Evolutionary conservation across 345 rosid species (phyloP).

Genomic region (Syzygium oleosum): DNA sequence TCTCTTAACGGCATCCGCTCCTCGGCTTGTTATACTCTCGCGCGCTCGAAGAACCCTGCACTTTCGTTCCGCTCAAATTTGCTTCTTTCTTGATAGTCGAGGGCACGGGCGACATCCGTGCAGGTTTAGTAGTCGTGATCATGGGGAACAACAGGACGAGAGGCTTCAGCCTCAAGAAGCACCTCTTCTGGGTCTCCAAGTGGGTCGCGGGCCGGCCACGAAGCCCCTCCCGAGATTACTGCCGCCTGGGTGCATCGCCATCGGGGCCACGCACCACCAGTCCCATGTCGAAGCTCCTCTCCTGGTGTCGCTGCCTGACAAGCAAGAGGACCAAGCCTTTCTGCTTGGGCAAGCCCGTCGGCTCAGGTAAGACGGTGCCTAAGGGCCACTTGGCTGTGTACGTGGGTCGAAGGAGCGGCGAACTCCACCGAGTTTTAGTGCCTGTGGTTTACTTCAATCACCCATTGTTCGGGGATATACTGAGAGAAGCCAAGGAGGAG

Average conservation of each 20-base stretch:
- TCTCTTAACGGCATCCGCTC: background rate
- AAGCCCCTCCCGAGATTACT: background rate
- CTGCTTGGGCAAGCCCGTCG: background rate
- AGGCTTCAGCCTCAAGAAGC: slow-evolving; percentile 57
- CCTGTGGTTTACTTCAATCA: slow-evolving; percentile 76
- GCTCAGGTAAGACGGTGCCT: background rate
- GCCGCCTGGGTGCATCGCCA: background rate
- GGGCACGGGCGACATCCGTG: slow-evolving; percentile 8
- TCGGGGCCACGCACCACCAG: background rate
- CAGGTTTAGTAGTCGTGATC: slow-evolving; percentile 15
- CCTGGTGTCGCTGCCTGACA: background rate
- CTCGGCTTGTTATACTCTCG: background rate
- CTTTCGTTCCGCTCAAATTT: background rate
- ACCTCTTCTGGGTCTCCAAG: slow-evolving; percentile 29
- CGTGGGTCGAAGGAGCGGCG: background rate
- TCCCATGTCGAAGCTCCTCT: background rate
- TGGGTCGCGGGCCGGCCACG: background rate
- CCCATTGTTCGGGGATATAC: slow-evolving; percentile 62
- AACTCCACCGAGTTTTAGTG: slow-evolving; percentile 50
- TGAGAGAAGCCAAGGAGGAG: slow-evolving; percentile 58
- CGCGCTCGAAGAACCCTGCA: background rate
- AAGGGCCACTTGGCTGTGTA: background rate
- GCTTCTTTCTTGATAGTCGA: slow-evolving; percentile 7
- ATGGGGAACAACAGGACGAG: slow-evolving; percentile 11
- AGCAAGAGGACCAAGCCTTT: background rate